Conservation (phyloP, 2,329 filamentous ascomycete species). For the Cytospora piceae region DNA sequence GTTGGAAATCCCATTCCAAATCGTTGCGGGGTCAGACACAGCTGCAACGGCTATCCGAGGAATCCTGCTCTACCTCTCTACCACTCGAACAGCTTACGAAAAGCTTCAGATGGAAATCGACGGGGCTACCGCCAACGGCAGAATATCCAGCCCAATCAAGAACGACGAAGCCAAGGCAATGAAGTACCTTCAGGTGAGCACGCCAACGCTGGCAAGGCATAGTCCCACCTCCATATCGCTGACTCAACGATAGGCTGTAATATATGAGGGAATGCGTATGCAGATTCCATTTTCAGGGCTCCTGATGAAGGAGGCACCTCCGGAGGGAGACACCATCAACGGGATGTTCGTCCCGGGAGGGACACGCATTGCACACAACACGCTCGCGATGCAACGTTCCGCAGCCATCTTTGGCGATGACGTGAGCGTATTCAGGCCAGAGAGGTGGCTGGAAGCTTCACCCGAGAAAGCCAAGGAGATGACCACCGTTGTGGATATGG, state of each 20-base stretch:
- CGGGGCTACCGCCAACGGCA: constrained; percentile 46
- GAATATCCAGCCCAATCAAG: constrained; percentile 40
- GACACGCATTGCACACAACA: constrained; percentile 20
- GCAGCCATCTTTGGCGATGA: constrained; percentile 60
- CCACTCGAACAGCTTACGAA: constrained; percentile 42
- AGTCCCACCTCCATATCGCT: neutral
- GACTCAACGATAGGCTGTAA: constrained; percentile 31
- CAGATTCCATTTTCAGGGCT: constrained; percentile 24
- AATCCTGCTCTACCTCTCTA: constrained; percentile 51
- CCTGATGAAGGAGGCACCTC: constrained; percentile 34
- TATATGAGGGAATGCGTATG: constrained; percentile 45
- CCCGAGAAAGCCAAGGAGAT: constrained; percentile 51
- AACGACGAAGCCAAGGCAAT: constrained; percentile 37
- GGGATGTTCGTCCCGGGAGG: constrained; percentile 25
- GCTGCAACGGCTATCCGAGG: constrained; percentile 52
- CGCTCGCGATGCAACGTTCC: constrained; percentile 66
- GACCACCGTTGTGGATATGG: constrained; percentile 52
- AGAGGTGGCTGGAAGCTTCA: constrained; percentile 49
- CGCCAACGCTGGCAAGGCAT: neutral
- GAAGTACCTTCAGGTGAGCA: constrained; percentile 42
- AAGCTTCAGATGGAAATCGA: constrained; percentile 33
- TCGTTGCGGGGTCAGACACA: constrained; percentile 55
- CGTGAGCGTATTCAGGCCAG: constrained; percentile 49
- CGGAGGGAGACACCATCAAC: constrained; percentile 36
- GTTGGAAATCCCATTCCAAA: neutral